Evolutionary conservation across 1,284 basidiomycete species (phyloP), one percentile per base, ranked within the genome.

Genomic region (Boletus hoseneyae): DNA sequence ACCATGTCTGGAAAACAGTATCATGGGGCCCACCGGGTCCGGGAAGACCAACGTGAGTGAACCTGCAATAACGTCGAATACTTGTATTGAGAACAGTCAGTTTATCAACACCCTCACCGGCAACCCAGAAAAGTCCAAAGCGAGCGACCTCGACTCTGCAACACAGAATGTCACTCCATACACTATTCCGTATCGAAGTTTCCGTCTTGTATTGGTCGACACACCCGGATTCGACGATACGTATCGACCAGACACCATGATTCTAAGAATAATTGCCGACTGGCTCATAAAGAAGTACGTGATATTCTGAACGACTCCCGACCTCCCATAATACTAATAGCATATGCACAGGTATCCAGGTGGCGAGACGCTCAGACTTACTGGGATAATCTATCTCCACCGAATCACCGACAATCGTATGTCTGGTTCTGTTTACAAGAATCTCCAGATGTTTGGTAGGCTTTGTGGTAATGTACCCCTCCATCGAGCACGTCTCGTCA

Each of bases 381-480:
- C 67, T 12, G 77, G 78, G 0, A 61, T 79, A 45, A 67, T 79
- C 18, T 80, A 78, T 58, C 60, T 76, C 51, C 77, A 79, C 50
- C 69, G 73, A 11, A 80, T 80, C 48, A 70, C 73, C 13, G 76
- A 78, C 54, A 66, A 66, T 55, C 69, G 75, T 8, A 64, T 79
- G 55, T 68, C 71, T 15, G 75, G 75, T n/a, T 70, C 73, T 37
- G 71, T 68, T 12, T 56, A 57, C 12, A 71, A 69, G 27, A 79
- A 73, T 57, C 72, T 79, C 51, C 62, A 64, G 27, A 65, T 77
- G 59, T 77, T 78, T 54, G 73, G 73, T 43, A 48, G 47, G 11
- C 44, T 60, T n/a, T 62, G 59, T 2, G 59, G 58, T 3, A 4
- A 45, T 32, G 0, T 49, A 13, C 30, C 47, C 15, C 36, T 62